Base-by-base conservation (phyloP, 345 rosid genomes). In the Populus pruinosa region DNA sequence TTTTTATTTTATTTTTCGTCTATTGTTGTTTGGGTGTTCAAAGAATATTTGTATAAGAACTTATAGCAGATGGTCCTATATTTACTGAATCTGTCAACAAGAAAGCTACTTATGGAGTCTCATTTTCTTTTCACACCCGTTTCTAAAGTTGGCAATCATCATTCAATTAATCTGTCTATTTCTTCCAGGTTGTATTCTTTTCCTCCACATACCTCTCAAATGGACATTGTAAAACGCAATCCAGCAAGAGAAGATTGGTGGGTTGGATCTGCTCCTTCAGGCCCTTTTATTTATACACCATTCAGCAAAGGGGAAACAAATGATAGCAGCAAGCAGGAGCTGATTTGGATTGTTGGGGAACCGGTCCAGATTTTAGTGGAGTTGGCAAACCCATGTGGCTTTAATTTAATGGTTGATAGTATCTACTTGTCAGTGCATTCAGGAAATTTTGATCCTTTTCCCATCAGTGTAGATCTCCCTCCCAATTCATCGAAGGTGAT, bases 211-310 rank as follows among this genome's bases (percentile, higher is more conserved):
- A 82, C 94, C 62, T 91, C 93, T 31, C 97, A 91, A 84, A 89
- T 88, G 83, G 93, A 92, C 79, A 90, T 96, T 62, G 87, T 91
- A 75, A 92, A 94, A 79, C 90, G 97, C 74, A 92, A 90, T 85
- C 89, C 93, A 68, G 94, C 87, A 67, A 89, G 94, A 81, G 97
- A 91, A 81, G 98, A 96, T 88, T 96, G 98, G 99, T 96, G 97
- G 98, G 86, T 86, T 50, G 98, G 97, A 73, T 86, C 97, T 86
- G 99, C 96, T 78, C 93, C 99, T 83, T 86, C 97, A 16, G 98
- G 99, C 73, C 99, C 99, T 82, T 96, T 96, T 86, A 94, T 96
- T 72, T 96, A 96, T 83, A 96, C 97, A 39, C 98, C 99, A 56
- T 96, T 94, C 84, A 92, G 97, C 91, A 92, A 94, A 85, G 98